Evolutionary conservation across 768 basidiomycete species (phyloP), one percentile per base, ranked within the genome.

Genomic region (Galerina marginata): DNA sequence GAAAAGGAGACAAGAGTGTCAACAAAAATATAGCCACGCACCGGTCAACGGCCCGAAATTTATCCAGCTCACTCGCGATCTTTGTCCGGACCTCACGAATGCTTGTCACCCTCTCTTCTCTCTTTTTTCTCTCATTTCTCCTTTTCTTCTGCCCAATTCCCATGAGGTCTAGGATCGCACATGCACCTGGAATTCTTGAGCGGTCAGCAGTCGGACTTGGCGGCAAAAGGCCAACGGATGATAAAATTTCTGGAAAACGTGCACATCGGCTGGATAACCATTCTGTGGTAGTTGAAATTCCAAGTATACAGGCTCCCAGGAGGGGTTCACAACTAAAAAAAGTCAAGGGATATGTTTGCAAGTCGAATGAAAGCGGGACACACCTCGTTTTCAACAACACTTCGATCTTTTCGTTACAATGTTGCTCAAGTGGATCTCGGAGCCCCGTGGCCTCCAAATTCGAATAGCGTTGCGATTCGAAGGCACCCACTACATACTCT

Each of bases 381-480:
- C 20, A 77, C 79, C 77, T 83, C 26, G 81, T 73, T 12, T 74
- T 70, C 51, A 92, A 65, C n/a, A 89, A 73, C 25, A 69, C 70
- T 6, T 77, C 78, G 33, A 81, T 79, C 55, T 73, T 72, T 43
- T 74, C 74, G 5, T 81, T 81, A 53, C 81, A 77, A 15, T 70
- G 69, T 11, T 77, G 77, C 1, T 76, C 74, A 58, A 80, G 68
- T 1, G 84, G 85, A 60, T 88, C 85, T 25, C 74, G 71, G 38
- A 87, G 70, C 40, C 82, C 72, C 26, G 74, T 82, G 26, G 83
- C 80, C 67, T 92, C 90, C 2, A 92, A 75, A 63, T 91, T 83
- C 60, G 90, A 75, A 68, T 91, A 92, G 26, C 84, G 74, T 65
- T 90, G 86, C 3, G 83, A 84, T 74, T 92, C 90, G 60, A 92